phyloP scores from a whole-genome alignment of 257 asterid genomes.

The Hygrophila difformis region DNA sequence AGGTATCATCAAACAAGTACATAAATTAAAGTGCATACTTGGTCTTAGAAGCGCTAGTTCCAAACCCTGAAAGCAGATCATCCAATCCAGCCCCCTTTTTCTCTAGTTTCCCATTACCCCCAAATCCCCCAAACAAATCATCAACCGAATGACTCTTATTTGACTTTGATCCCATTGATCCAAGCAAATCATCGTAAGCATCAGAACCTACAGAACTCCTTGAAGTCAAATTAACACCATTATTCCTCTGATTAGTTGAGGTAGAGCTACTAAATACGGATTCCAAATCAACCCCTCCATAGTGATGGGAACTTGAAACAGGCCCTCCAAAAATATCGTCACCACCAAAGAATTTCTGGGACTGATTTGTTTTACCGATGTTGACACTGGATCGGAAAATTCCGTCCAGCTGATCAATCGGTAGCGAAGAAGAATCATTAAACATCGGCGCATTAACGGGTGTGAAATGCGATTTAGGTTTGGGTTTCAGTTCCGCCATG shows the following conservation, averaged over 20 bases:
- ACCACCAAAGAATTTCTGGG: slow-evolving; percentile 22
- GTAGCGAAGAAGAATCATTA: slow-evolving; percentile 33
- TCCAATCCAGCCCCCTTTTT: slow-evolving; percentile 31
- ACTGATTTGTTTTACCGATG: slow-evolving; percentile 13
- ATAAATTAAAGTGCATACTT: slow-evolving; percentile 14
- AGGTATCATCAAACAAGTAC: too few species aligned
- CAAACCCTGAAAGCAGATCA: slow-evolving; percentile 53
- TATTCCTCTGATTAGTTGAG: slow-evolving; percentile 16
- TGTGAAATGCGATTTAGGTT: slow-evolving; percentile 9
- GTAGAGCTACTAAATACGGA: slow-evolving; percentile 34
- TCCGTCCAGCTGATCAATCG: slow-evolving; percentile 69
- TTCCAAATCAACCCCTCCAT: slow-evolving; percentile 45
- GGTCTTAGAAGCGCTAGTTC: slow-evolving; percentile 27
- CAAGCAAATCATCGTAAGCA: slow-evolving; percentile 32
- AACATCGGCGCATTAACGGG: slow-evolving; percentile 15
- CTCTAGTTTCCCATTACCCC: slow-evolving; percentile 17
- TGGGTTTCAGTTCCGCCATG: slow-evolving; percentile 36
- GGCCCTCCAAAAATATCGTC: slow-evolving; percentile 54
- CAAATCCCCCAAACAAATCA: slow-evolving; percentile 45
- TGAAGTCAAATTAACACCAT: slow-evolving; percentile 10
- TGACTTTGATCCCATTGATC: slow-evolving; percentile 29
- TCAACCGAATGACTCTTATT: slow-evolving; percentile 27
- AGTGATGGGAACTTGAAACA: slow-evolving; percentile 25
- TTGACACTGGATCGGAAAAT: slow-evolving; percentile 36
- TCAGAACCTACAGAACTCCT: slow-evolving; percentile 17